Evolutionary conservation across 805 yeast genomes (phyloP), one percentile per base, ranked within the genome.

Genomic region (Candida xyloterini): DNA sequence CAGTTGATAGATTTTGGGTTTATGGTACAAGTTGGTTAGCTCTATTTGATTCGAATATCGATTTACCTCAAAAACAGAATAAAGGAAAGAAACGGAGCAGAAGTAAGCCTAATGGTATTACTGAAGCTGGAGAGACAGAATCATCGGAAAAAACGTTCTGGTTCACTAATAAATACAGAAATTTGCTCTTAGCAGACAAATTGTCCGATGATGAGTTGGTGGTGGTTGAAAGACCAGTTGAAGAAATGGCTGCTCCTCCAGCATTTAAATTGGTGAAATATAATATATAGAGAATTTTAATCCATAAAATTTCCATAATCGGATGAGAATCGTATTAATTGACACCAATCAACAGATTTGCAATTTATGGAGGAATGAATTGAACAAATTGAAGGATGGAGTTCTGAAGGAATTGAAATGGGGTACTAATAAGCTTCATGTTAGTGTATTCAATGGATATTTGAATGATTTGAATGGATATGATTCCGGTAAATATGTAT

Each of bases 21-120:
- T 89, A 86, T 76, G 95, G 96, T 1, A 71, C 84, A 15, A 76
- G 76, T 36, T 91, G 96, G 95, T 50, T 90, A 11, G 75, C 83
- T 4, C 84, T 75, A 58, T 73, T 91, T 35, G 91, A 91, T 59
- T 62, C 85, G 48, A 59, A 71, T 7, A 57, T 70, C 38, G 76
- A 82, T 60, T 80, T 36, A 58, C 38, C 26, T 6, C 38, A 18
- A 29, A 42, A 68, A 67, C 15, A 57, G 62, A 24, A 14, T 21
- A 39, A 39, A 29, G 38, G 38, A 10, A 28, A 29, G 24, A 62
- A 20, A 59, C 63, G 15, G 59, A 58, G 20, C 65, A 28, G 52
- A 51, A 22, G 35, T 55, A 38, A 42, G 51, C 42, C 52, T 59
- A 48, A 52, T 62, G 51, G 50, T 52, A 66, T 56, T 4, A 20